Percentiles rank a stretch among this genome's conserved stretches.
These are phyloP conservation scores for Diplodia corticola DNA, from an alignment of 2,329 filamentous ascomycete genomes.

Conservation along the genomic window DNA sequence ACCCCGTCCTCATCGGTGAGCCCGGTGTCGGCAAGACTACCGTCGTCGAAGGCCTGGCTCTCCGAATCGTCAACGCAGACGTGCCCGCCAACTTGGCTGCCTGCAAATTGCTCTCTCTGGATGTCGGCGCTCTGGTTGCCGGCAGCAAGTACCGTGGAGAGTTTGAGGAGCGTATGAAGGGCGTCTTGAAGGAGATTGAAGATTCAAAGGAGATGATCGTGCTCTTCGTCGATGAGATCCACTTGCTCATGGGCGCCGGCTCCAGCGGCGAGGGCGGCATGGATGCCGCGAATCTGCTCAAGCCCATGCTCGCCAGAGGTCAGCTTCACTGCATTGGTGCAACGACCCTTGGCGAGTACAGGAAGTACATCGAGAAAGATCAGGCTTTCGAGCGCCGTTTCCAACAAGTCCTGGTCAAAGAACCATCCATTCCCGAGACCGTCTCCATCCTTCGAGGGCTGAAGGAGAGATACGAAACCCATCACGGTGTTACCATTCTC, in stretches of 20 bases:
- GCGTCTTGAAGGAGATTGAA: slow-evolving; percentile 93
- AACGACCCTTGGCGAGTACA: slow-evolving; percentile 91
- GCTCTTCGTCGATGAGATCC: slow-evolving; percentile 97
- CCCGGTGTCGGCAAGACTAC: slow-evolving; percentile 98
- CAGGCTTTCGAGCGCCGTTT: slow-evolving; percentile 97
- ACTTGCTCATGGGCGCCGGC: slow-evolving; percentile 96
- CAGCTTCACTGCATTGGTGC: slow-evolving; percentile 98
- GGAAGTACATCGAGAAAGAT: slow-evolving; percentile 99
- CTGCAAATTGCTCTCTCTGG: slow-evolving; percentile 90
- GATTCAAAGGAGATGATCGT: slow-evolving; percentile 96
- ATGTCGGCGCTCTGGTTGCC: slow-evolving; percentile 91
- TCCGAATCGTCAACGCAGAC: slow-evolving; percentile 94
- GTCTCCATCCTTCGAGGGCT: slow-evolving; percentile 97
- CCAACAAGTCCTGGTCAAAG: slow-evolving; percentile 96
- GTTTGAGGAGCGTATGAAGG: slow-evolving; percentile 99
- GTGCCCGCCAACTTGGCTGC: slow-evolving; percentile 92
- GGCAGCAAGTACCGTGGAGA: slow-evolving; percentile 98
- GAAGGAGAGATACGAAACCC: slow-evolving; percentile 97
- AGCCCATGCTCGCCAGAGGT: slow-evolving; percentile 95
- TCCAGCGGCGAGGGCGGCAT: slow-evolving; percentile 94
- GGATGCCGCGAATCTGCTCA: slow-evolving; percentile 96
- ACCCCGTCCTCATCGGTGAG: slow-evolving; percentile 95
- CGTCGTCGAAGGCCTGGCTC: slow-evolving; percentile 92
- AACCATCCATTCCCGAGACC: slow-evolving; percentile 84
- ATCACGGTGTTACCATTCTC: slow-evolving; percentile 95